Conservation (phyloP, 2,329 filamentous ascomycete species). For the Akanthomyces muscarius region DNA sequence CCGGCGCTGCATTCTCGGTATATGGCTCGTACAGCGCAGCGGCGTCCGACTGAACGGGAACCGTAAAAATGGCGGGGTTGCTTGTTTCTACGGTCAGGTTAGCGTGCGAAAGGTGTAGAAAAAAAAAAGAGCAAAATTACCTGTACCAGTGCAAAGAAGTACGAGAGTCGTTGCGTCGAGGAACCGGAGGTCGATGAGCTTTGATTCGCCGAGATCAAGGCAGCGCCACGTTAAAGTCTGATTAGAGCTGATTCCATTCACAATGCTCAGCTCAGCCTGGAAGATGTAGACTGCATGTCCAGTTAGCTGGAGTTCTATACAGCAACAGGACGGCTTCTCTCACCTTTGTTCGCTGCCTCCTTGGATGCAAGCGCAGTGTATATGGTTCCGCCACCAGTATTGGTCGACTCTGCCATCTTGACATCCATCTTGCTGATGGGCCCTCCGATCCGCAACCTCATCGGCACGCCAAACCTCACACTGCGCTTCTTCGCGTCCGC, state of each 20-base stretch:
- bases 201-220: conserved; percentile 39
- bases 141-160: conserved; percentile 47
- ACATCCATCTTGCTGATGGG: conserved; percentile 53
- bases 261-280: conserved; percentile 46
- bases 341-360: conserved; percentile 35
- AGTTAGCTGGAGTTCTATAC: conserved; percentile 38
- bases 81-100: conserved; percentile 23
- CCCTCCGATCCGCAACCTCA: conserved; percentile 40
- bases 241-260: conserved; percentile 56
- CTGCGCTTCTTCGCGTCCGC: conserved; percentile 66
- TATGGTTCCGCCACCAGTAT: conserved; percentile 35
- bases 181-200: conserved; percentile 63
- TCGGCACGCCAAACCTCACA: conserved; percentile 60
- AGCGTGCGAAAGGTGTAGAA: not conserved
- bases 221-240: conserved; percentile 36
- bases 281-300: conserved; percentile 53
- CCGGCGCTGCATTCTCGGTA: conserved; percentile 22
- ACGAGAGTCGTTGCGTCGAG: conserved; percentile 59
- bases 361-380: conserved; percentile 42
- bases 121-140: conserved; percentile 25
- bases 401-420: conserved; percentile 43
- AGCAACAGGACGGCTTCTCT: conserved; percentile 40
- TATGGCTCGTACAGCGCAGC: conserved; percentile 36
- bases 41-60: conserved; percentile 36
- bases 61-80: conserved; percentile 26